Base-by-base conservation (phyloP, 1,139 yeast species). In the Kurtzmaniella quercitrusa region DNA sequence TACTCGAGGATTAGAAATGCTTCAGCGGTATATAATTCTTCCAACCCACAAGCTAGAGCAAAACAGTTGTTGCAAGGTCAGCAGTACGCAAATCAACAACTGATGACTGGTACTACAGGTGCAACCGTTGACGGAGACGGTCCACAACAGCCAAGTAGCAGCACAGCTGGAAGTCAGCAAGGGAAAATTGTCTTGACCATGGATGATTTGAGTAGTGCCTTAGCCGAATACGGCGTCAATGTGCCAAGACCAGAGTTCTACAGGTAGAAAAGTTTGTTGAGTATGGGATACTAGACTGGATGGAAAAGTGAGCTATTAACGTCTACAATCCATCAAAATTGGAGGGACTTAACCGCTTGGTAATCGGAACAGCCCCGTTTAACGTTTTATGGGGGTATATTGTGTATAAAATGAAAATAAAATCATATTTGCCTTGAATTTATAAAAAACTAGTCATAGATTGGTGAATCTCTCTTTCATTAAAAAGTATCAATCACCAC, bases 171-270 rank as follows among this genome's bases (percentile, higher is more conserved):
- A 23, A 75, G 75, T 49, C 83, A 74, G 49, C 85, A 83, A 48
- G 88, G 88, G 23, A 86, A 87, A 55, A 80, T 86, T 33, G 88
- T 87, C 11, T 72, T 88, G 51, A 88, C 96, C 0, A 84, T 87
- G 86, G 95, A 88, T 48, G 96, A 88, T 57, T 71, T 88, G 55
- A 83, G 94, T 52, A 83, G 86, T 56, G 96, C 96, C 0, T 65
- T 88, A 50, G 78, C 89, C 35, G 99, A 94, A 60, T 93, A 93
- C 57, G 99, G 99, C 1, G 73, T 94, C 54, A 91, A 93, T 57
- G 80, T 94, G 3, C 78, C 84, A 46, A 76, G 97, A 51, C 98
- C 98, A 0, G 98, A 91, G 51, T 94, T 91, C 61, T 94, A 93
- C 65, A 80, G 95, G 15, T 46, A 38, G 16, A 35, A 19, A 30